Evolutionary conservation across 805 yeast genomes (phyloP).

Genomic region (Yamadazyma akitaensis): DNA sequence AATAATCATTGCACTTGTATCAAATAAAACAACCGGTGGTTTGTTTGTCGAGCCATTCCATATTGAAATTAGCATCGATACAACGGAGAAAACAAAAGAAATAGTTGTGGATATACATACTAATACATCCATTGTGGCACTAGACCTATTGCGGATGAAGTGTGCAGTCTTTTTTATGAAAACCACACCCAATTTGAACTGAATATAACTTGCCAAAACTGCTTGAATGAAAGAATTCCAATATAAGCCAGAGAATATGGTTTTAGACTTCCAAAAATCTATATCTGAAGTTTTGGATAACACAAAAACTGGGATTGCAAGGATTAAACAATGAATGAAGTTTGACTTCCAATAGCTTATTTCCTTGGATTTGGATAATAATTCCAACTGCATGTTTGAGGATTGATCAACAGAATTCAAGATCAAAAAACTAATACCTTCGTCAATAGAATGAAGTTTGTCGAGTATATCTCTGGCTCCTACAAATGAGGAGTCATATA

Average conservation of each 20-base stretch:
- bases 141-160: slow-evolving; percentile 57
- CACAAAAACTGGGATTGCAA: slow-evolving; percentile 62
- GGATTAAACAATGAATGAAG: slow-evolving; percentile 47
- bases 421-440: slow-evolving; percentile 52
- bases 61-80: slow-evolving; percentile 53
- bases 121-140: slow-evolving; percentile 87
- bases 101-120: slow-evolving; percentile 79
- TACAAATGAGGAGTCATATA: slow-evolving; percentile 45
- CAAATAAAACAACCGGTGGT: slow-evolving; percentile 75
- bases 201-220: slow-evolving; percentile 54
- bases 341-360: slow-evolving; percentile 65
- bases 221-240: slow-evolving; percentile 63
- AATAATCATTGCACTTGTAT: slow-evolving; percentile 81
- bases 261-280: slow-evolving; percentile 28
- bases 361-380: slow-evolving; percentile 68
- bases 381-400: slow-evolving; percentile 59
- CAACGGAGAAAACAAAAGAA: slow-evolving; percentile 70
- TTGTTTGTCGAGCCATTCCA: slow-evolving; percentile 33
- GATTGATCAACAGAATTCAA: slow-evolving; percentile 51
- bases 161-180: slow-evolving; percentile 65
- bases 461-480: slow-evolving; percentile 67
- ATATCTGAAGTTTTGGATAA: slow-evolving; percentile 47
- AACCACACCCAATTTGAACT: slow-evolving; percentile 60
- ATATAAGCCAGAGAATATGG: slow-evolving; percentile 58
- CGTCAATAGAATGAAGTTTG: slow-evolving; percentile 40